Conservation (phyloP, 148 eudicot species). For the Camellia japonica region DNA sequence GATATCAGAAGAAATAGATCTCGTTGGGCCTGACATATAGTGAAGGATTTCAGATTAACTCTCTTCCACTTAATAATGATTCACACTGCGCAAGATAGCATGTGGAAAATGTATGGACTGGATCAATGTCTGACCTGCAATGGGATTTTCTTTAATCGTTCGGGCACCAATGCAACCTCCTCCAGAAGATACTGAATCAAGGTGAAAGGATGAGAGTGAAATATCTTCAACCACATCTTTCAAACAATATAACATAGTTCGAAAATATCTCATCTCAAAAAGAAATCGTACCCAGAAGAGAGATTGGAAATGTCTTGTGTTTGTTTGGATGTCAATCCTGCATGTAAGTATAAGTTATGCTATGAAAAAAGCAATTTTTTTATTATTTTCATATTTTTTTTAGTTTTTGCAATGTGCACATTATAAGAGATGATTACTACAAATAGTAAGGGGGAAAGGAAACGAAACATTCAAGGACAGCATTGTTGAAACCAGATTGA, state of each 20-base stretch:
- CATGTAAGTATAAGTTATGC: background rate
- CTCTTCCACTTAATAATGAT: background rate
- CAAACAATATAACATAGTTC: background rate
- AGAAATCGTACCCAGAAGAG: conserved; percentile 59
- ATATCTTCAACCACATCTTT: background rate
- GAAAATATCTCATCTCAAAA: background rate
- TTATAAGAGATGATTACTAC: background rate
- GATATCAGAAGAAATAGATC: conserved; percentile 88
- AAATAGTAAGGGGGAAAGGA: background rate
- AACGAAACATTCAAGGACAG: conserved; percentile 1
- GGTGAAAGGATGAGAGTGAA: conserved; percentile 12
- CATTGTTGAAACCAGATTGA: background rate
- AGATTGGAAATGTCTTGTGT: conserved; percentile 78
- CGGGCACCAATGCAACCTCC: conserved; percentile 68
- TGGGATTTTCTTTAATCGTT: conserved; percentile 63
- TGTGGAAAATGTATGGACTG: background rate
- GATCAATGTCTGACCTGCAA: conserved; percentile 56
- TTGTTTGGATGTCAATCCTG: conserved; percentile 91
- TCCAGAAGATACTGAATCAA: conserved; percentile 73
- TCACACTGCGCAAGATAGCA: background rate
- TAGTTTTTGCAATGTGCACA: background rate
- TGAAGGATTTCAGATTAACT: conserved; percentile 10
- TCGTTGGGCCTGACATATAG: conserved; percentile 65
- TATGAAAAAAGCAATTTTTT: background rate
- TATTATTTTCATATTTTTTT: background rate